A percentile compares a stretch with the other conserved stretches of the same genome.
These are phyloP conservation scores for Backusella macrospora DNA, from an alignment of 192 early-diverging fungal species.

Conservation along the genomic window DNA sequence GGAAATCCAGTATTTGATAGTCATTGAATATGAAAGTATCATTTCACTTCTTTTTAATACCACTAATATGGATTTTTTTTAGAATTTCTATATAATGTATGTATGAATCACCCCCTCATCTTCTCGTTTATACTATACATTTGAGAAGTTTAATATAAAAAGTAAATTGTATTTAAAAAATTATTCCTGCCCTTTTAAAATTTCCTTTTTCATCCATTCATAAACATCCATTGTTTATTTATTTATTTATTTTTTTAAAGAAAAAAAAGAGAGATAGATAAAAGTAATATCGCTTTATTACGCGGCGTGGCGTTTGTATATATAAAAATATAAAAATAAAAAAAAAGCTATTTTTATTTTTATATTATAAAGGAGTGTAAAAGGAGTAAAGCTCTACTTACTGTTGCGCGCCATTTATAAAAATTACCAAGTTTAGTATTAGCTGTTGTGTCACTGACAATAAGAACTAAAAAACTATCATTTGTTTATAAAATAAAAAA, in stretches of 20 bases:
- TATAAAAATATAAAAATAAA: background rate
- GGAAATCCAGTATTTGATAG: too few species aligned
- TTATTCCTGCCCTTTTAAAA: background rate
- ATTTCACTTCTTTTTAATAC: background rate
- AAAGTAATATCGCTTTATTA: background rate
- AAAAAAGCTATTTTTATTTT: background rate
- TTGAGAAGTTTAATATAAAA: background rate
- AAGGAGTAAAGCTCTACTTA: background rate
- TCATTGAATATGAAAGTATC: background rate
- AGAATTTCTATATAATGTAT: background rate
- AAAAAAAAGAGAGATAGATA: background rate
- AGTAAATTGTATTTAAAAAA: background rate
- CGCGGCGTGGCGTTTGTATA: background rate
- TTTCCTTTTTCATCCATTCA: background rate
- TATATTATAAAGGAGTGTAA: background rate
- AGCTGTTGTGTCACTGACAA: background rate
- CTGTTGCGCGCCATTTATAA: background rate
- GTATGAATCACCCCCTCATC: background rate
- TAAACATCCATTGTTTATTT: too few species aligned
- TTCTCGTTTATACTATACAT: background rate
- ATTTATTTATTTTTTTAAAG: too few species aligned
- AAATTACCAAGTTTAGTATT: background rate
- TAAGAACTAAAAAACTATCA: background rate
- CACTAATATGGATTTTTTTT: background rate
- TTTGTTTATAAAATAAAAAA: slow-evolving; percentile 10